A percentile compares a stretch with the other conserved stretches of the same genome.
phyloP scores from a whole-genome alignment of 352 stramenopile genomes.

The Phytophthora podocarpi region DNA sequence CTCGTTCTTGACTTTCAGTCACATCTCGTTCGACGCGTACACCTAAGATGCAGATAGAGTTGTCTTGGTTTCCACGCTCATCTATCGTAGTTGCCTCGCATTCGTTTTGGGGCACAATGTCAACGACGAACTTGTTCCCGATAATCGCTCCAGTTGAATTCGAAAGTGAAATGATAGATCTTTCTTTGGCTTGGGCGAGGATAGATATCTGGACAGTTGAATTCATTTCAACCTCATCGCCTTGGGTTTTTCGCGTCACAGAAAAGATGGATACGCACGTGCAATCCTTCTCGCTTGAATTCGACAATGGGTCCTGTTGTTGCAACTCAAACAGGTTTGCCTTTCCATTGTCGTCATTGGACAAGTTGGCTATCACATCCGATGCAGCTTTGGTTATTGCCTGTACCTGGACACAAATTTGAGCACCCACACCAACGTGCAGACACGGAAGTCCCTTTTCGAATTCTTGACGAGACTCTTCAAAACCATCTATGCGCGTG shows the following conservation, averaged over 20 bases:
- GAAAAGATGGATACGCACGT: conserved; percentile 8
- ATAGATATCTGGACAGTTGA: conserved; percentile 9
- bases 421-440: not conserved
- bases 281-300: not conserved
- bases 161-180: conserved; percentile 9
- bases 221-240: not conserved
- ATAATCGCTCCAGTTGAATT: conserved; percentile 17
- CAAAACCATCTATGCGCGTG: conserved; percentile 1
- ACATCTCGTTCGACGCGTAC: conserved; percentile 13
- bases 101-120: not conserved
- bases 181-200: not conserved
- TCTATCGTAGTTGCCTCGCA: not conserved
- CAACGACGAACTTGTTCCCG: conserved; percentile 15
- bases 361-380: not conserved
- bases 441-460: conserved; percentile 12
- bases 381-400: conserved; percentile 15
- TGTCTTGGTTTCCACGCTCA: not conserved
- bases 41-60: conserved; percentile 12
- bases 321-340: conserved; percentile 10
- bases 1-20: conserved; percentile 6
- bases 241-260: not conserved
- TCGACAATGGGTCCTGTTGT: not conserved
- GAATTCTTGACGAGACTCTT: conserved; percentile 1
- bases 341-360: not conserved
- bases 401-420: conserved; percentile 14